Evolutionary conservation across 2,329 filamentous ascomycete species (phyloP).

Genomic region (Colletotrichum musicola): DNA sequence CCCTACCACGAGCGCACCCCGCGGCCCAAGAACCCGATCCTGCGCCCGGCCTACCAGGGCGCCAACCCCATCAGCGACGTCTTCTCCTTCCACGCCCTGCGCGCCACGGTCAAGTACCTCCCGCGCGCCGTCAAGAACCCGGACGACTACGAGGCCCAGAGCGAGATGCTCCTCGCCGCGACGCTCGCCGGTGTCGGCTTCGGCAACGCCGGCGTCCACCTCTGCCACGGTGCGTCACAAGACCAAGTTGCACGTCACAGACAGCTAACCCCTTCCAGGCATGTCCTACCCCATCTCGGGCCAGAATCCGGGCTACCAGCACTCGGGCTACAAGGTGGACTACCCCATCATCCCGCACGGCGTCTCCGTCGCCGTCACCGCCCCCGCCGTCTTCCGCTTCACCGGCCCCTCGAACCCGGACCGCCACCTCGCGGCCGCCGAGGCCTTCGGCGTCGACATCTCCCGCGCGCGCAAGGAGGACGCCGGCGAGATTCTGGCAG

Average conservation of each 20-base stretch:
- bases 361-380: constrained; percentile 93
- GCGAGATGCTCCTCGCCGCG: constrained; percentile 93
- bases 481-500: constrained; percentile 87
- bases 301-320: constrained; percentile 75
- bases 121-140: constrained; percentile 89
- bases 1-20: constrained; percentile 90
- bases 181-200: constrained; percentile 97
- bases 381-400: constrained; percentile 94
- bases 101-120: constrained; percentile 89
- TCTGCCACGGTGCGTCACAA: constrained; percentile 67
- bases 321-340: constrained; percentile 81
- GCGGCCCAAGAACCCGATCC: constrained; percentile 87
- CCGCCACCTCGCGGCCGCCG: constrained; percentile 88
- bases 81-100: constrained; percentile 89
- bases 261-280: constrained; percentile 57
- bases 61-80: constrained; percentile 98
- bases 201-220: constrained; percentile 95
- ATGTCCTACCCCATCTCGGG: constrained; percentile 99
- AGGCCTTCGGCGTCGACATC: constrained; percentile 91
- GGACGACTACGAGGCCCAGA: constrained; percentile 92
- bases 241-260: not conserved
- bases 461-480: constrained; percentile 88
- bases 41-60: constrained; percentile 94
- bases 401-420: constrained; percentile 93
- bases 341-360: constrained; percentile 92